These are phyloP conservation scores for Fusarium nematophilum DNA, from an alignment of 2,329 filamentous ascomycete species.

Conservation along the genomic window DNA sequence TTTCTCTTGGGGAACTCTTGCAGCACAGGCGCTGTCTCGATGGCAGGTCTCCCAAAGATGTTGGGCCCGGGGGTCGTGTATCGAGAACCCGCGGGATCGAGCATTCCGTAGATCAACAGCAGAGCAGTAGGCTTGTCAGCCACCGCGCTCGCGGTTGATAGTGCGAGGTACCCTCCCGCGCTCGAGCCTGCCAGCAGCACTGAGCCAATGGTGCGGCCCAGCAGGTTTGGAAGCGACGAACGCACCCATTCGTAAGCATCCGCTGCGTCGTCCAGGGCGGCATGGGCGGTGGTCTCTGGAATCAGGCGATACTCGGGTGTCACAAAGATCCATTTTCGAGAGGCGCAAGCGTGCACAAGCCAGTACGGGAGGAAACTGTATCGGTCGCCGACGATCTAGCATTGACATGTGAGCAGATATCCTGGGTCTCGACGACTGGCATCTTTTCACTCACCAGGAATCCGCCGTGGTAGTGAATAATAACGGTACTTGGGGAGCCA, in stretches of 20 bases:
- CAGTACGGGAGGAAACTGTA: slow-evolving; percentile 36
- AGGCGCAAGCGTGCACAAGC: slow-evolving; percentile 28
- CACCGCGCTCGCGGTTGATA: slow-evolving; percentile 17
- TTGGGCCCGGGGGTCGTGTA: slow-evolving; percentile 31
- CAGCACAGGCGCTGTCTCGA: slow-evolving; percentile 24
- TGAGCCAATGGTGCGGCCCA: slow-evolving; percentile 18
- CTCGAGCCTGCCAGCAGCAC: slow-evolving; percentile 37
- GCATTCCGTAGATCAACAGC: slow-evolving; percentile 35
- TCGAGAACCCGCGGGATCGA: slow-evolving; percentile 14
- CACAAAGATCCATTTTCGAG: slow-evolving; percentile 40
- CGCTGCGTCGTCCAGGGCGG: slow-evolving; percentile 23
- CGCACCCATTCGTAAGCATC: slow-evolving; percentile 39
- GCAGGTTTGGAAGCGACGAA: neutral
- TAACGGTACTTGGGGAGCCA: slow-evolving; percentile 16
- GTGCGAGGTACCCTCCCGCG: slow-evolving; percentile 34
- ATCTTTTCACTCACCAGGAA: slow-evolving; percentile 11
- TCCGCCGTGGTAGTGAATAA: slow-evolving; percentile 38
- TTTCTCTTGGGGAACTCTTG: slow-evolving; percentile 16
- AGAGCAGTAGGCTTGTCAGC: slow-evolving; percentile 19
- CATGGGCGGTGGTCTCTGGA: slow-evolving; percentile 35
- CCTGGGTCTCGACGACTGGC: rapidly evolving
- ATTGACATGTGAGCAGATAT: neutral
- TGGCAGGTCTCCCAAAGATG: slow-evolving; percentile 17
- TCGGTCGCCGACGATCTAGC: slow-evolving; percentile 36
- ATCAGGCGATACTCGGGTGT: slow-evolving; percentile 39